Base-by-base conservation (phyloP, 352 stramenopile species). In the Phytophthora palmivora region DNA sequence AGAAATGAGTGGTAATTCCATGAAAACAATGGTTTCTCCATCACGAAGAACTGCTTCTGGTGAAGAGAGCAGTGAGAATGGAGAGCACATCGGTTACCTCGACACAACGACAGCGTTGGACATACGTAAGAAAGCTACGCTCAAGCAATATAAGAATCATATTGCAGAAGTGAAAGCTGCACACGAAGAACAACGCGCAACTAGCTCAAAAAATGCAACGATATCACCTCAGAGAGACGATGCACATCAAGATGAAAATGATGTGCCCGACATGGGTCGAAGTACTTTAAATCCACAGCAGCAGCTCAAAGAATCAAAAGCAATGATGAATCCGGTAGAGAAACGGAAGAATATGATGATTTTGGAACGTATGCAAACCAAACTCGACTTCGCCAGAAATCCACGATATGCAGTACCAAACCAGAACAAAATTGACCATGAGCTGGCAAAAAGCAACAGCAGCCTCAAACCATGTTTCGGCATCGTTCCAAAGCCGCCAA, bases 321-420 rank as follows among this genome's bases (percentile, higher is more conserved):
- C 24, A 28, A 33, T 14, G 15, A 93, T 94, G 77, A 70, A 70
- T 0, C 69, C 80, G 1, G 72, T 70, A 0, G 83, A 92, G 34
- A 73, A 72, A 57, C 69, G 78, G 5, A 79, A 79, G 42, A 94
- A 94, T 55, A 63, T 81, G 49, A 78, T 50, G 26, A 92, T 94
- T 49, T 74, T 92, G 10, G 49, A 79, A 7, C 83, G 82, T 14
- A 92, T 94, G 85, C 82, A 94, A 53, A 91, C 64, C 8, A 91
- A 89, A 37, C 84, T 94, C 15, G 72, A 89, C 44, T 94, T 88
- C 57, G 32, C 83, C 0, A 68, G 85, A 30, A 94, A 94, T 24
- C 83, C 85, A 10, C 74, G 85, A 3, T 92, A 74, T 47, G 59
- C 64, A 2, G 55, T 53, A 18, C 59, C 53, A 21, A 48, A 63